Evolutionary conservation across 495 filamentous ascomycete genomes (phyloP), one percentile per base, ranked within the genome.

Genomic region (Apiosordaria backusii): DNA sequence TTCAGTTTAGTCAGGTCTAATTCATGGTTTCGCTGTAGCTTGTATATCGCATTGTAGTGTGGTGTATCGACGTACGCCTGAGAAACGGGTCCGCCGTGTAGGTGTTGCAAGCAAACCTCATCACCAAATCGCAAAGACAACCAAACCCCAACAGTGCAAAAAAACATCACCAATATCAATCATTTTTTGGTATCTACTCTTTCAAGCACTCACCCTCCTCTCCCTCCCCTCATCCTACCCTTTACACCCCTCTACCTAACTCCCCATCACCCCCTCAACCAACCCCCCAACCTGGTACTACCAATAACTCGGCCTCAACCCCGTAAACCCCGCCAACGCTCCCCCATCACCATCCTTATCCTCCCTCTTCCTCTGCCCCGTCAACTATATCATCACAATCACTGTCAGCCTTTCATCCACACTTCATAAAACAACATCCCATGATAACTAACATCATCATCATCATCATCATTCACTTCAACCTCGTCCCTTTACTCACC

Each of bases 301-400:
- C 90, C 90, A 92, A 75, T 91, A 92, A 29, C 88, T 85, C 61
- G 89, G 83, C 69, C 88, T 84, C 76, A 93, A 75, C n/a, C 88
- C 89, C 2, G 88, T 81, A 72, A 93, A 84, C 67, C 81, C 82
- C 24, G 86, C 80, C 72, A 88, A 76, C 57, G 84, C 79, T 4
- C 27, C 10, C 69, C 86, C 81, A 68, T 87, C 82, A 60, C 82
- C 80, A 52, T 79, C 77, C 4, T 79, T 74, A 62, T 92, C 89
- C 55, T 92, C 90, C 68, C 87, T 88, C 75, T 90, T 91, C 72
- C 90, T 82, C 74, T 92, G 90, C 35, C 91, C 91, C 18, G 89
- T 83, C 71, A 93, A 79, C 83, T 87, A 66, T 63, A 7, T n/a
- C n/a, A n/a, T n/a, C n/a, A n/a, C n/a, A 23, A 16, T 24, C 5